Percentiles rank a stretch among this genome's conserved stretches.
Evolutionary conservation across 1,139 yeast species (phyloP).

Genomic region (Saccharomyces hybrid): DNA sequence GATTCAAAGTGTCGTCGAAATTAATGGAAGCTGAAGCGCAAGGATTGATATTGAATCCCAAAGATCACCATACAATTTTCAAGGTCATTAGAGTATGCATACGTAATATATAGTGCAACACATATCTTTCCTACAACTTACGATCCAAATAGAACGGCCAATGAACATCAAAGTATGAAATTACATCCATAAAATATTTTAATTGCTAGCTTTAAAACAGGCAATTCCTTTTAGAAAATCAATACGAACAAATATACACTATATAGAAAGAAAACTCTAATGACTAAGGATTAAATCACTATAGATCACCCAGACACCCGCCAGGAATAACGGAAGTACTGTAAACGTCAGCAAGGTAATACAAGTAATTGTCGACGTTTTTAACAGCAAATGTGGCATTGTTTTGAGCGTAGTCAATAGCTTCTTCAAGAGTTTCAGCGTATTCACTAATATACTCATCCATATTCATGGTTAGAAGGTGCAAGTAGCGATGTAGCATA

Average conservation of each 20-base stretch:
- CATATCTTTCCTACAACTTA: no score
- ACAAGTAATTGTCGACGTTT: constrained; percentile 22
- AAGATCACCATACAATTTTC: no score
- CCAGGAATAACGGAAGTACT: constrained; percentile 19
- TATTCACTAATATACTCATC: constrained; percentile 24
- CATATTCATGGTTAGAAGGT: constrained; percentile 19
- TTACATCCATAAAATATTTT: neutral
- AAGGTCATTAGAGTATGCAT: no score
- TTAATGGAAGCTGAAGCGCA: no score
- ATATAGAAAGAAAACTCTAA: neutral
- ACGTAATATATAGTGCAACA: no score
- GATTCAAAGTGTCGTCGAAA: no score
- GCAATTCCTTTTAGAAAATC: neutral
- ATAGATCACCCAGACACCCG: constrained; percentile 14
- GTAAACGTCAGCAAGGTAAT: constrained; percentile 27
- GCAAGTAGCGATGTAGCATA: constrained; percentile 29
- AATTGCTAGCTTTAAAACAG: neutral
- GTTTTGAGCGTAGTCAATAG: constrained; percentile 19
- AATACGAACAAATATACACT: neutral
- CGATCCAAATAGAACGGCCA: no score
- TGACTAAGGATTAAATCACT: neutral
- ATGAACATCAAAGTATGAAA: no score
- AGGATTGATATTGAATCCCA: no score
- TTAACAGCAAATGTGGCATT: constrained; percentile 26
- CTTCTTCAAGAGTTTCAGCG: constrained; percentile 26